Evolutionary conservation across 148 eudicot species (phyloP).

Genomic region (Rhododendron griersonianum): DNA sequence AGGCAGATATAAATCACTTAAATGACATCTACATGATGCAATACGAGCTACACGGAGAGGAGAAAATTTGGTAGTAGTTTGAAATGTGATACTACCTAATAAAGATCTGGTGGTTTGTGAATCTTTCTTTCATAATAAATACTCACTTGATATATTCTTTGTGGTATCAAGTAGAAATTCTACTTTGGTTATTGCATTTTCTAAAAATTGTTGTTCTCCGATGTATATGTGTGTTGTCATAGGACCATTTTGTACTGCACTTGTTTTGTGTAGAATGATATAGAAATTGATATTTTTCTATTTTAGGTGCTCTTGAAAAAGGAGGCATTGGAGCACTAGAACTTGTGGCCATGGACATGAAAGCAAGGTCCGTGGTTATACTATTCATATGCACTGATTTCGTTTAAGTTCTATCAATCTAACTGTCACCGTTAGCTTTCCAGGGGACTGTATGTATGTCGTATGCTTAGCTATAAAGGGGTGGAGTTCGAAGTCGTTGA

Average conservation of each 20-base stretch:
- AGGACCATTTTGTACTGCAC: not conserved
- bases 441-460: conserved; percentile 99
- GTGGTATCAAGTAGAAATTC: not conserved
- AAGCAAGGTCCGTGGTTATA: conserved; percentile 70
- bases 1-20: not conserved
- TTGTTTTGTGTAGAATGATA: not conserved
- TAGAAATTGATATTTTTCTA: not conserved
- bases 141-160: not conserved
- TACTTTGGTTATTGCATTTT: not conserved
- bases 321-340: conserved; percentile 99
- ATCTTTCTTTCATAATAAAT: not conserved
- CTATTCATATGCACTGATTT: not conserved
- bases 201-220: not conserved
- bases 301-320: conserved; percentile 80
- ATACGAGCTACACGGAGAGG: not conserved
- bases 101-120: not conserved
- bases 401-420: not conserved
- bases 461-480: conserved; percentile 93
- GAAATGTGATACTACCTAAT: not conserved
- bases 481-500: conserved; percentile 95
- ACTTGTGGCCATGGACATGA: conserved; percentile 99
- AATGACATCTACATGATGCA: not conserved
- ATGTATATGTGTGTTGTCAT: not conserved
- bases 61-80: not conserved
- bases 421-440: conserved; percentile 5